Percentiles rank a stretch among this genome's conserved stretches.
Evolutionary conservation across 306 rosid species (phyloP).

Genomic region (Myrica gale): DNA sequence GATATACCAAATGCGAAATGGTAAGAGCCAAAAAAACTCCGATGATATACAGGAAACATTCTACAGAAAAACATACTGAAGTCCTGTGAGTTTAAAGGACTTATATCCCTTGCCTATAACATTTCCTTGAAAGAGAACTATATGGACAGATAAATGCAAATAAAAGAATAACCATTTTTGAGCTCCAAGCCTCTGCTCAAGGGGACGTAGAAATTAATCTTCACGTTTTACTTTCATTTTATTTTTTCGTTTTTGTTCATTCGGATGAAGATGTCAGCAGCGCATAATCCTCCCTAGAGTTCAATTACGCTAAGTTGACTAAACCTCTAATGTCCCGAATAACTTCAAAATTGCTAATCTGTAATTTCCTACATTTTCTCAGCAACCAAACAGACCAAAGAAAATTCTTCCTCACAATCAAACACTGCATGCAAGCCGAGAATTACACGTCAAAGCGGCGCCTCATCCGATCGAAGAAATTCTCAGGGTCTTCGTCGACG

Average conservation of each 20-base stretch:
- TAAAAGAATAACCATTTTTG: not conserved
- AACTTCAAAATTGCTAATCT: not conserved
- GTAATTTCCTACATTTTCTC: constrained; percentile 7
- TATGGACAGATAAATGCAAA: not conserved
- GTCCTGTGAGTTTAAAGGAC: not conserved
- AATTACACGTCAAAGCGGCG: constrained; percentile 78
- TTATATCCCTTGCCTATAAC: not conserved
- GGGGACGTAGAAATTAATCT: not conserved
- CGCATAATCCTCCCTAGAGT: not conserved
- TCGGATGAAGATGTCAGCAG: not conserved
- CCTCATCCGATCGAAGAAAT: constrained; percentile 65
- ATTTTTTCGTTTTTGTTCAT: not conserved
- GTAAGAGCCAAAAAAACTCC: not conserved
- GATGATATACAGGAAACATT: not conserved
- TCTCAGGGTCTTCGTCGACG: constrained; percentile 66
- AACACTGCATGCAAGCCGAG: not conserved
- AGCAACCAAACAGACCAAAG: constrained; percentile 17
- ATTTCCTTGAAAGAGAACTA: not conserved
- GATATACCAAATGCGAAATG: not conserved
- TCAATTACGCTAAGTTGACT: not conserved
- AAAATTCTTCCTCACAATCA: not conserved
- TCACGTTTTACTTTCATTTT: not conserved
- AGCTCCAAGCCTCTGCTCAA: not conserved
- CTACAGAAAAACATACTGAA: not conserved
- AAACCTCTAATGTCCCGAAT: not conserved